Conservation (phyloP, 2,329 filamentous ascomycete species). For the Epichloe baconii region DNA sequence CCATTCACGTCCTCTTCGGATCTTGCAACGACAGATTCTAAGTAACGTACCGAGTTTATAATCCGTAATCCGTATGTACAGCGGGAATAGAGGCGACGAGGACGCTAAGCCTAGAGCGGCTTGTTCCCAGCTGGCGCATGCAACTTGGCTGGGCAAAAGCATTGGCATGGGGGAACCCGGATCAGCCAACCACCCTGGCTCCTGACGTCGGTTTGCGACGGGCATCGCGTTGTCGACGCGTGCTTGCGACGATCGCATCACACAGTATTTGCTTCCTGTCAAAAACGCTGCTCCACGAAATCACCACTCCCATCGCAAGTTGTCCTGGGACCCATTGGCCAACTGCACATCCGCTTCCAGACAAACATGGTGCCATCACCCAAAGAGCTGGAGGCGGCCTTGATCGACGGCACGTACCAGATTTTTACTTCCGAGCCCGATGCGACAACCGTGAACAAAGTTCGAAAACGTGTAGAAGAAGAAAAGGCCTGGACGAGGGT, state of each 20-base stretch:
- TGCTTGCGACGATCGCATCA: neutral
- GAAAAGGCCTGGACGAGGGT: constrained; percentile 33
- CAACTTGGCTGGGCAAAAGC: neutral
- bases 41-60: too few species aligned
- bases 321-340: neutral
- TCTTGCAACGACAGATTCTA: too few species aligned
- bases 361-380: constrained; percentile 20
- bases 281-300: neutral
- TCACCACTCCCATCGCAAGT: too few species aligned
- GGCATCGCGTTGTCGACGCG: neutral
- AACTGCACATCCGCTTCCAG: neutral
- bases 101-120: neutral
- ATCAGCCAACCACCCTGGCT: neutral
- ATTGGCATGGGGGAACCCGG: neutral
- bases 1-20: too few species aligned
- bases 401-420: constrained; percentile 32
- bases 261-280: neutral
- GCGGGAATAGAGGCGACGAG: neutral
- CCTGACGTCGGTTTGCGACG: neutral
- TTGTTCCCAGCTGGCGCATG: neutral
- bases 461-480: constrained; percentile 39
- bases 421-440: constrained; percentile 32
- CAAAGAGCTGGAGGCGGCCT: constrained; percentile 29
- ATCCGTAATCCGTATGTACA: too few species aligned
- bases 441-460: constrained; percentile 41